Conservation (phyloP, 805 yeast genomes). For the Yarrowia sp. region DNA sequence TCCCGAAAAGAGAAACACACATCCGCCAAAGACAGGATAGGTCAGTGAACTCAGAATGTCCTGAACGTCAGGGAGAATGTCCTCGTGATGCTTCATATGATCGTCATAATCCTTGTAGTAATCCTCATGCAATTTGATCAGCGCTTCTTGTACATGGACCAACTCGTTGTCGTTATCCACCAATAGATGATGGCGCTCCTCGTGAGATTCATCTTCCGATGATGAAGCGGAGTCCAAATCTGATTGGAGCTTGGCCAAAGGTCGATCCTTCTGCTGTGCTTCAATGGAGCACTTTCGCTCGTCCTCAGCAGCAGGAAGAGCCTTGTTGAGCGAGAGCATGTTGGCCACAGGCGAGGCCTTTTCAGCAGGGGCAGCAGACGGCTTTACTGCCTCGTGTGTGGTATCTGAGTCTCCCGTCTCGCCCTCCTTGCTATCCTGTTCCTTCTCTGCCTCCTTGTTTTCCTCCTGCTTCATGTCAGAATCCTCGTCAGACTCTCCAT, state of each 20-base stretch:
- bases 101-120: slow-evolving; percentile 55
- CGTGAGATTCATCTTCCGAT: slow-evolving; percentile 19
- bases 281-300: slow-evolving; percentile 49
- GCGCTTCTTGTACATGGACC: slow-evolving; percentile 54
- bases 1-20: slow-evolving; percentile 77
- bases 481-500: background rate
- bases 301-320: slow-evolving; percentile 32
- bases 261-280: slow-evolving; percentile 76
- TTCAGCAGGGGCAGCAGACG: background rate
- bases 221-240: slow-evolving; percentile 42
- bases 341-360: slow-evolving; percentile 20
- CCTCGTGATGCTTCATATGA: slow-evolving; percentile 3
- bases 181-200: slow-evolving; percentile 45
- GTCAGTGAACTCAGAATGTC: slow-evolving; percentile 64
- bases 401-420: background rate
- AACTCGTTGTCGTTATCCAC: slow-evolving; percentile 82
- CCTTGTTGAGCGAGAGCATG: slow-evolving; percentile 32
- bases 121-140: slow-evolving; percentile 59
- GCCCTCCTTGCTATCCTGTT: background rate
- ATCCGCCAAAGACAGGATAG: slow-evolving; percentile 58
- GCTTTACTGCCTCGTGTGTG: background rate
- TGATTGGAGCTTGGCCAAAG: slow-evolving; percentile 77
- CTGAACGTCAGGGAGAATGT: slow-evolving; percentile 35
- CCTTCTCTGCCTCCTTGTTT: background rate
- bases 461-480: background rate